A percentile compares a stretch with the other conserved stretches of the same genome.
Evolutionary conservation across 768 basidiomycete species (phyloP).

Genomic region (Chiua virens): DNA sequence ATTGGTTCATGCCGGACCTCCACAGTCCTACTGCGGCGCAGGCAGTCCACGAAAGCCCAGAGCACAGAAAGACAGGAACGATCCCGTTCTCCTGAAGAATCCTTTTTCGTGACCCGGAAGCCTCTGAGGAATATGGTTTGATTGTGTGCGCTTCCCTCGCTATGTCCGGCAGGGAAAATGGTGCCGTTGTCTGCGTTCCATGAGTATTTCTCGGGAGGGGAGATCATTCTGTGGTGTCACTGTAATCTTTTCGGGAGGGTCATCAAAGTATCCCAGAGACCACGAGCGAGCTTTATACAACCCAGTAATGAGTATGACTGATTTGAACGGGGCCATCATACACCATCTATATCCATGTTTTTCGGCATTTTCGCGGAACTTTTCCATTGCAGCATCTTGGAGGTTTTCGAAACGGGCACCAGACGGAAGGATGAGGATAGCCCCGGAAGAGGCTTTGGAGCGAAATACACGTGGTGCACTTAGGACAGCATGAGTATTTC

Average conservation of each 20-base stretch:
- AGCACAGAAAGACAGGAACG: no score
- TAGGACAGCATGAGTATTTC: background rate
- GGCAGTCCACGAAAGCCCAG: no score
- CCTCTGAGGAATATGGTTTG: slow-evolving; percentile 12
- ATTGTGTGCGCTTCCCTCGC: background rate
- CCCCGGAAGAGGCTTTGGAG: background rate
- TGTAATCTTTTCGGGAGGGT: no score
- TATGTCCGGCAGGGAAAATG: no score
- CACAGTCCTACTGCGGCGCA: no score
- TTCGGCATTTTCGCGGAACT: background rate
- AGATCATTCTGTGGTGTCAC: no score
- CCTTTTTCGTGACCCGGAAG: slow-evolving; percentile 9
- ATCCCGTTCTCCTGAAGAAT: no score
- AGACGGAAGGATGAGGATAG: background rate
- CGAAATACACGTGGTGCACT: background rate
- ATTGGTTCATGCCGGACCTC: no score
- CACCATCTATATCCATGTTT: background rate
- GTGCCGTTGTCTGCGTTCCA: no score
- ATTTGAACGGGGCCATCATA: background rate
- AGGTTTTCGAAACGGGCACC: background rate
- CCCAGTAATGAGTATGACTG: background rate
- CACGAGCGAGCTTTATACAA: background rate
- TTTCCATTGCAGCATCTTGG: background rate
- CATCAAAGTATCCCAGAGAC: background rate
- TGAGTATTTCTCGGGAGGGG: no score